Evolutionary conservation across 768 basidiomycete species (phyloP).

Genomic region (Phaffia tasmanica): DNA sequence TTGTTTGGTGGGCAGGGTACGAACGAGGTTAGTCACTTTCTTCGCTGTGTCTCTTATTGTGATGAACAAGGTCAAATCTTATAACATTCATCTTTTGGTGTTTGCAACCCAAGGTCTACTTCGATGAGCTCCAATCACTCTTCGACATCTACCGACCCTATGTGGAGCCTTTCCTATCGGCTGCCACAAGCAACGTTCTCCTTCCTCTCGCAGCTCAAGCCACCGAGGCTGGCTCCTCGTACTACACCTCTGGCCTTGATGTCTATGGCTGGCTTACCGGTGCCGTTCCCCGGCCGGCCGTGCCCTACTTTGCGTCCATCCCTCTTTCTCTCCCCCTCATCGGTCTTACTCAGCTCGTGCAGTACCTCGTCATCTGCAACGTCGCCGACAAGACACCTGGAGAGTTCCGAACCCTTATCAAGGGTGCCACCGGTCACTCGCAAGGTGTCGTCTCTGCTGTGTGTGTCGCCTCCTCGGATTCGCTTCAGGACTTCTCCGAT

Average conservation of each 20-base stretch:
- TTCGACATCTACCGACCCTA: conserved; percentile 87
- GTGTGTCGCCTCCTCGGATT: conserved; percentile 65
- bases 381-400: conserved; percentile 66
- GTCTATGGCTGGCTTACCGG: conserved; percentile 74
- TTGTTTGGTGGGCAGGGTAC: conserved; percentile 96
- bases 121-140: conserved; percentile 81
- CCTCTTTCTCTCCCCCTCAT: conserved; percentile 93
- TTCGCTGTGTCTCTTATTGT: not conserved
- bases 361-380: conserved; percentile 73
- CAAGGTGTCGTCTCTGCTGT: conserved; percentile 95
- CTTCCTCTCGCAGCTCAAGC: conserved; percentile 56
- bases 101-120: conserved; percentile 52
- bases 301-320: conserved; percentile 79
- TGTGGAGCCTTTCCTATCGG: conserved; percentile 57
- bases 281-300: conserved; percentile 56
- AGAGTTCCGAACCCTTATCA: conserved; percentile 61
- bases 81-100: not conserved
- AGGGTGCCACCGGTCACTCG: conserved; percentile 90
- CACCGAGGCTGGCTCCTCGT: conserved; percentile 44
- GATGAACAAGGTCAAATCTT: not conserved
- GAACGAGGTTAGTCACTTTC: conserved; percentile 51
- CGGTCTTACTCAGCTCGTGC: conserved; percentile 86
- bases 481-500: conserved; percentile 58
- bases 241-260: conserved; percentile 70
- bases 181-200: conserved; percentile 57